Evolutionary conservation across 768 basidiomycete genomes (phyloP).

Genomic region (Suillus subaureus): DNA sequence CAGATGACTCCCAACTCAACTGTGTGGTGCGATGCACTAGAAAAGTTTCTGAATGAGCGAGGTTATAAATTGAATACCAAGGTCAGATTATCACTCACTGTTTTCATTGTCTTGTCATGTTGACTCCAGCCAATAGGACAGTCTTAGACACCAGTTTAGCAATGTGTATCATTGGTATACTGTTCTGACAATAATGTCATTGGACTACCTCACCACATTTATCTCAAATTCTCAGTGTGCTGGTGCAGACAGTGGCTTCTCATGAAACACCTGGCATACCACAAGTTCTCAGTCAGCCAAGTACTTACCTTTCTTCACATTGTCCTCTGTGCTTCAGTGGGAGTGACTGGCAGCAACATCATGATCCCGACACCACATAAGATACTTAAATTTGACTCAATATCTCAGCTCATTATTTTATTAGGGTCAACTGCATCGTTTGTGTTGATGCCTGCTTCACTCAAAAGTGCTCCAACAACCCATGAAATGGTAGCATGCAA

Average conservation of each 20-base stretch:
- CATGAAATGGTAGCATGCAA: neutral
- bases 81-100: neutral
- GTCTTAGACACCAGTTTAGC: constrained; percentile 25
- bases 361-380: neutral
- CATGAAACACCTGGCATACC: neutral
- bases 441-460: constrained; percentile 38
- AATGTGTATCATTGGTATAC: constrained; percentile 27
- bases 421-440: constrained; percentile 14
- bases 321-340: constrained; percentile 33
- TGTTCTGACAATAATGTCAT: neutral
- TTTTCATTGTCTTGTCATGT: neutral
- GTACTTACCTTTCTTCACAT: constrained; percentile 20
- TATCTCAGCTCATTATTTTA: neutral
- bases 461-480: constrained; percentile 26
- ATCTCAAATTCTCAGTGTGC: neutral
- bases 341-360: constrained; percentile 3
- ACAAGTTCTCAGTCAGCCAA: constrained; percentile 4
- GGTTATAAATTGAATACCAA: constrained; percentile 15
- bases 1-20: constrained; percentile 16
- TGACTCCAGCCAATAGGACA: constrained; percentile 17
- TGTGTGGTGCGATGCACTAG: constrained; percentile 13
- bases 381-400: neutral
- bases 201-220: neutral
- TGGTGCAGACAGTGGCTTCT: neutral
- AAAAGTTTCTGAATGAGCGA: constrained; percentile 10